A percentile compares a stretch with the other conserved stretches of the same genome.
phyloP scores from a whole-genome alignment of 1,284 basidiomycete species.

The Ceratobasidium theobromae region DNA sequence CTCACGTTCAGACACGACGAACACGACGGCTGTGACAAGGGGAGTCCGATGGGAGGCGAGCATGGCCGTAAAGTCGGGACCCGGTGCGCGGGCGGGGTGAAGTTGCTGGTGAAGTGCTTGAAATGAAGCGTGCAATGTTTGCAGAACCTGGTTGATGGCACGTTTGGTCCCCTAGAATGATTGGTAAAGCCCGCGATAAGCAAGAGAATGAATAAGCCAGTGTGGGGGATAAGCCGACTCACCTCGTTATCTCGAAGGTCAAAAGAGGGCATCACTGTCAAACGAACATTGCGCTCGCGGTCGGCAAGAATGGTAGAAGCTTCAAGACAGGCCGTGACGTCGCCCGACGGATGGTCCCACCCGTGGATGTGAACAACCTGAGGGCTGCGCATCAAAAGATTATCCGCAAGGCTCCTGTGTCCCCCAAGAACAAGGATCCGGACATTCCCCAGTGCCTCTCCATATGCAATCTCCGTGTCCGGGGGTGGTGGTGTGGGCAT shows the following conservation, averaged over 20 bases:
- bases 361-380: constrained; percentile 28
- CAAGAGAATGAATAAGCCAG: background rate
- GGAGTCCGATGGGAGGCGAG: constrained; percentile 32
- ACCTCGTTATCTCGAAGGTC: constrained; percentile 28
- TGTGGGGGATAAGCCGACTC: background rate
- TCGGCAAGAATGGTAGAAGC: constrained; percentile 31
- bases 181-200: background rate
- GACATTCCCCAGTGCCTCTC: constrained; percentile 29
- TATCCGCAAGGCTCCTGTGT: constrained; percentile 30
- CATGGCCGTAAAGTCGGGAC: constrained; percentile 30
- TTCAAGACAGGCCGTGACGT: constrained; percentile 13
- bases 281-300: constrained; percentile 23
- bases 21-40: constrained; percentile 31
- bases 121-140: constrained; percentile 30
- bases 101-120: constrained; percentile 24
- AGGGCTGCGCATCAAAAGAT: constrained; percentile 24
- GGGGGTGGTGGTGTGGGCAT: constrained; percentile 8
- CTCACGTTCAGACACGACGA: constrained; percentile 32
- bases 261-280: constrained; percentile 20
- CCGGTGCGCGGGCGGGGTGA: constrained; percentile 12
- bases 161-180: constrained; percentile 12
- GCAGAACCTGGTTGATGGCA: constrained; percentile 10
- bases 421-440: constrained; percentile 30
- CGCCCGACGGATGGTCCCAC: constrained; percentile 27
- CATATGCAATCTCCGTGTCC: constrained; percentile 6